Evolutionary conservation across 371 early-diverging fungal genomes (phyloP).

Genomic region (Mucor piriformis): DNA sequence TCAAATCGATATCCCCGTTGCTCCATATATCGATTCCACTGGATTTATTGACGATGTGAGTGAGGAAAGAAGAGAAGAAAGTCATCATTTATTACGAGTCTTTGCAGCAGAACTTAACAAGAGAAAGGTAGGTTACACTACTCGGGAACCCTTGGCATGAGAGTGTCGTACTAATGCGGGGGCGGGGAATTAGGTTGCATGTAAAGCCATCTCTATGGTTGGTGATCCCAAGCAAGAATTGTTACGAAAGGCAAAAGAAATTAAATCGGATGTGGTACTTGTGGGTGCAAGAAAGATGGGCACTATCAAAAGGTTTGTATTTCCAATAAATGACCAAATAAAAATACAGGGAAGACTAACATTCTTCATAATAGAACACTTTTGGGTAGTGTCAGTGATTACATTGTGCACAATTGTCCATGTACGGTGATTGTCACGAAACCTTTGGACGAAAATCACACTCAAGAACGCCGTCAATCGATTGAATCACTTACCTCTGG

Average conservation of each 20-base stretch:
- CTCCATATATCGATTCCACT: slow-evolving; percentile 43
- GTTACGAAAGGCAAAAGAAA: slow-evolving; percentile 53
- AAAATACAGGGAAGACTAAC: neutral
- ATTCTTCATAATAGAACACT: slow-evolving; percentile 37
- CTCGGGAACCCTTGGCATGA: too few relatives aligned
- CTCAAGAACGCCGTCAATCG: slow-evolving; percentile 25
- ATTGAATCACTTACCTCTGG: slow-evolving; percentile 22
- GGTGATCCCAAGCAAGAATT: slow-evolving; percentile 62
- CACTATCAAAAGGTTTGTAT: slow-evolving; percentile 44
- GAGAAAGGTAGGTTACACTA: slow-evolving; percentile 39
- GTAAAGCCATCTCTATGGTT: slow-evolving; percentile 63
- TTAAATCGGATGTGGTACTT: slow-evolving; percentile 58
- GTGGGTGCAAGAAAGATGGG: slow-evolving; percentile 66
- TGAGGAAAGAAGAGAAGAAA: slow-evolving; percentile 43
- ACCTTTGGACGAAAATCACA: slow-evolving; percentile 17
- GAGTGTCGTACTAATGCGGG: too few relatives aligned
- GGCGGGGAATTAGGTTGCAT: slow-evolving; percentile 45
- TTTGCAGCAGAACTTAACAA: slow-evolving; percentile 36
- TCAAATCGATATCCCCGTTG: slow-evolving; percentile 38
- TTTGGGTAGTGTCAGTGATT: slow-evolving; percentile 61
- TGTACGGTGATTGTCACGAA: slow-evolving; percentile 54
- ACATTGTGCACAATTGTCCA: slow-evolving; percentile 54
- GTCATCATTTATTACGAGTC: slow-evolving; percentile 38
- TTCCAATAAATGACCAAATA: neutral
- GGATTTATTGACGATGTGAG: slow-evolving; percentile 41